These are phyloP conservation scores for Termitomyces titanicus DNA, from an alignment of 768 basidiomycete species.

Conservation along the genomic window DNA sequence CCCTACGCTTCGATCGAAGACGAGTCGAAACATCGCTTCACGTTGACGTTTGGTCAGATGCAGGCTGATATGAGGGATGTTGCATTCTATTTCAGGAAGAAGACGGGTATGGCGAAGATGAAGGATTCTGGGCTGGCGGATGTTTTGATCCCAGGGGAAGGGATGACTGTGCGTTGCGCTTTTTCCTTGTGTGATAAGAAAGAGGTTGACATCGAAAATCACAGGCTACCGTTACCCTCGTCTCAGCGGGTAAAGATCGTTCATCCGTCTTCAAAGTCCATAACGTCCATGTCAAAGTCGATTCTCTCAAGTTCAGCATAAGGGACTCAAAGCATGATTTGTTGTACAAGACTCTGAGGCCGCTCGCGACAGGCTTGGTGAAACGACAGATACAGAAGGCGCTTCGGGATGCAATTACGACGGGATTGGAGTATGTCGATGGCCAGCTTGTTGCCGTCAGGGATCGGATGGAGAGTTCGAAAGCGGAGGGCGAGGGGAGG, in stretches of 20 bases:
- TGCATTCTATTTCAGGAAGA: conserved; percentile 86
- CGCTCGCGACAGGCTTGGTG: conserved; percentile 77
- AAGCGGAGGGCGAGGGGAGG: conserved; percentile 28
- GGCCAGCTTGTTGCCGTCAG: conserved; percentile 86
- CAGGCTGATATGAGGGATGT: conserved; percentile 95
- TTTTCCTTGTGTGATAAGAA: not conserved
- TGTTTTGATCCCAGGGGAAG: conserved; percentile 79
- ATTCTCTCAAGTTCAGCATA: conserved; percentile 85
- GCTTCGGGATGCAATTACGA: conserved; percentile 62
- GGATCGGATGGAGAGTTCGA: conserved; percentile 69
- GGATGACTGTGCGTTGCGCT: conserved; percentile 55
- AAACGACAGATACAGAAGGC: conserved; percentile 66
- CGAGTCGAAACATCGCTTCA: conserved; percentile 67
- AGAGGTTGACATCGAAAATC: not conserved
- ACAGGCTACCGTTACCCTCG: conserved; percentile 59
- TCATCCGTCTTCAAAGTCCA: conserved; percentile 73
- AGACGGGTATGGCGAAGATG: conserved; percentile 78
- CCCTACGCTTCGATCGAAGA: conserved; percentile 65
- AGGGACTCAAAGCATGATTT: conserved; percentile 89
- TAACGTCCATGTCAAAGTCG: conserved; percentile 75
- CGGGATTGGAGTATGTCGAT: conserved; percentile 84
- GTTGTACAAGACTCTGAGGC: conserved; percentile 80
- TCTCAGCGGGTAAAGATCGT: conserved; percentile 55
- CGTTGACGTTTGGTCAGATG: conserved; percentile 75
- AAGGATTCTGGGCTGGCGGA: conserved; percentile 84